Conservation (phyloP, 2,329 filamentous ascomycete genomes). For the Xylariaceae sp. region DNA sequence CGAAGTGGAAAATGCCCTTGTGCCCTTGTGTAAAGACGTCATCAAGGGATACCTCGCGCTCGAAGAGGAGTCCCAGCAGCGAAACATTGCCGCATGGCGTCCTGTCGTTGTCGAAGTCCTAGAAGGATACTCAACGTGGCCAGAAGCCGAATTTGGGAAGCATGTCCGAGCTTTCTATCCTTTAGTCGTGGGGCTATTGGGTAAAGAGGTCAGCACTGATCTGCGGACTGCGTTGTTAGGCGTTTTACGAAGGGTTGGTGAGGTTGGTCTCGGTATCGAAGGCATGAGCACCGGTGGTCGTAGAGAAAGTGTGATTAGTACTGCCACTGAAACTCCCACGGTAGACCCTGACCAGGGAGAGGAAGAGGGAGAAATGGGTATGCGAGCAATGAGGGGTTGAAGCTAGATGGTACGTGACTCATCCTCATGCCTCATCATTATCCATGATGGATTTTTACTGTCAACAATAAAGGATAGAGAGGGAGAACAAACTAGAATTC, state of each 20-base stretch:
- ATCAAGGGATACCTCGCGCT: slow-evolving; percentile 83
- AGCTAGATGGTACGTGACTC: not conserved
- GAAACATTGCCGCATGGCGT: slow-evolving; percentile 96
- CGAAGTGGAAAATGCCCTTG: slow-evolving; percentile 88
- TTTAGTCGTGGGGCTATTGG: slow-evolving; percentile 80
- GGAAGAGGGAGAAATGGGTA: slow-evolving; percentile 35
- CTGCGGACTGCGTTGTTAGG: slow-evolving; percentile 79
- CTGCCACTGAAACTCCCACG: slow-evolving; percentile 27
- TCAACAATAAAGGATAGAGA: not conserved
- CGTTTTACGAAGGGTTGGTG: slow-evolving; percentile 82
- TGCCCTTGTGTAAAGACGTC: slow-evolving; percentile 95
- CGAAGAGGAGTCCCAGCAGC: slow-evolving; percentile 94
- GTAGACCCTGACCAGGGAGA: slow-evolving; percentile 27
- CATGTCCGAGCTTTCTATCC: slow-evolving; percentile 88
- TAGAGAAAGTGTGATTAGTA: slow-evolving; percentile 51
- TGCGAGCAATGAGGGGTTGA: slow-evolving; percentile 18
- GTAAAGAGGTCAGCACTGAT: slow-evolving; percentile 81
- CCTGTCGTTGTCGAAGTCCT: slow-evolving; percentile 97
- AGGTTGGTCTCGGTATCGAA: slow-evolving; percentile 69
- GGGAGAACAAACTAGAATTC: not conserved
- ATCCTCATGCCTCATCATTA: not conserved
- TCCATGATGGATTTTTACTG: slow-evolving; percentile 2
- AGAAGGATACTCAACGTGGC: slow-evolving; percentile 89
- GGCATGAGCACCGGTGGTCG: slow-evolving; percentile 51
- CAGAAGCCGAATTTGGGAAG: slow-evolving; percentile 76